Conservation (phyloP, 805 yeast species). For the Cyberlindnera mississippiensis region DNA sequence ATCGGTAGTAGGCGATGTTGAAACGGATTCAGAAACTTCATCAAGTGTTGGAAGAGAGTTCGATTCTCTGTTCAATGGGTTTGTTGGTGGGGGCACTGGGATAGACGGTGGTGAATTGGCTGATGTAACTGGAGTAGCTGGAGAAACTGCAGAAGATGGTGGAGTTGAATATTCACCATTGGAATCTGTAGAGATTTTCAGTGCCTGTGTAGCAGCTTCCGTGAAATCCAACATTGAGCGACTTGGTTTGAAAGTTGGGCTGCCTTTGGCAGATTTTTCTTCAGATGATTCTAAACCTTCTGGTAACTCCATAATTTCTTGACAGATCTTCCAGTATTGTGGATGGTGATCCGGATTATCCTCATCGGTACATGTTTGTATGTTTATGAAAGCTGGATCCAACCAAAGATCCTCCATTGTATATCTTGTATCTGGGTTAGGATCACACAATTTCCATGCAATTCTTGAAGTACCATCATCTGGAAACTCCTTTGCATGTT, state of each 20-base stretch:
- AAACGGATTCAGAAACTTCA: conserved; percentile 13
- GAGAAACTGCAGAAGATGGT: background rate
- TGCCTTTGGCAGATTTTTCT: conserved; percentile 4
- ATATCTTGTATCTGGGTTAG: conserved; percentile 50
- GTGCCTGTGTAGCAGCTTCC: background rate
- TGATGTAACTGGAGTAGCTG: background rate
- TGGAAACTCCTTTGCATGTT: conserved; percentile 59
- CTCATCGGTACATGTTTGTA: conserved; percentile 61
- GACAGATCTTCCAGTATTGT: conserved; percentile 6
- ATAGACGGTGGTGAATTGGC: background rate
- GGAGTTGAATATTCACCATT: background rate
- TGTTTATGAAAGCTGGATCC: conserved; percentile 59
- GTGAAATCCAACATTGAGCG: conserved; percentile 24
- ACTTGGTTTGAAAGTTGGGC: conserved; percentile 18
- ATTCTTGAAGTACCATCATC: conserved; percentile 60
- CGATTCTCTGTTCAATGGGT: background rate
- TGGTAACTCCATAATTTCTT: conserved; percentile 2
- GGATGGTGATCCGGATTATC: conserved; percentile 19
- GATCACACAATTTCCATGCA: conserved; percentile 74
- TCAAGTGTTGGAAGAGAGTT: conserved; percentile 12
- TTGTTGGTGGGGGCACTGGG: background rate
- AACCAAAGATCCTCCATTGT: conserved; percentile 48
- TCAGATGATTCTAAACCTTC: conserved; percentile 2
- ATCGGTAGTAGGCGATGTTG: conserved; percentile 12
- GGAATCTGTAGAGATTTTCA: background rate